These are phyloP conservation scores for Fusarium sp. DNA, from an alignment of 2,329 filamentous ascomycete genomes.

Conservation along the genomic window DNA sequence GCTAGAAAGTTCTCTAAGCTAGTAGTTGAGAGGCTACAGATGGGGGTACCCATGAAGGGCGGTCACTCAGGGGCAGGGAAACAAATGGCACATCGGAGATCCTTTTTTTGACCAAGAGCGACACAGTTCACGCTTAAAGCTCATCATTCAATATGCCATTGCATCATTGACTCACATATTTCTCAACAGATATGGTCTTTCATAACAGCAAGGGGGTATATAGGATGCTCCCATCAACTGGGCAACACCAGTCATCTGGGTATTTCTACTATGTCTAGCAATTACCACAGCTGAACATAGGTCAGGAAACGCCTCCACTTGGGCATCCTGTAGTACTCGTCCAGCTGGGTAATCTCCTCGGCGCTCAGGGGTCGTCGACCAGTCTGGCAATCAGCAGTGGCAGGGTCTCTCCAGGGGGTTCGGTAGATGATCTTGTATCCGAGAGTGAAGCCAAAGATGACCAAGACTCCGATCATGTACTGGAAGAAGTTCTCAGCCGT, in stretches of 20 bases:
- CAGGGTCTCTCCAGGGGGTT: conserved; percentile 34
- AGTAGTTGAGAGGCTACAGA: neutral
- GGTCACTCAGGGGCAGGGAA: neutral
- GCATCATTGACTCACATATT: neutral
- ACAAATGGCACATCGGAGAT: neutral
- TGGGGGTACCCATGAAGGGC: neutral
- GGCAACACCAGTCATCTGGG: too few relatives aligned
- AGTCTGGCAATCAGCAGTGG: conserved; percentile 31
- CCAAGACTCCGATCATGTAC: conserved; percentile 30
- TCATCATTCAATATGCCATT: neutral
- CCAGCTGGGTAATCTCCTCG: conserved; percentile 34
- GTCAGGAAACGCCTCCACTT: conserved; percentile 38
- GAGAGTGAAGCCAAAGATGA: conserved; percentile 34
- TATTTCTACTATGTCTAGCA: neutral
- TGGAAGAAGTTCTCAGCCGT: conserved; percentile 35
- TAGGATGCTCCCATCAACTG: neutral
- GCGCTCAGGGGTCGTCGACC: conserved; percentile 22
- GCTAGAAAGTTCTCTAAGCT: neutral
- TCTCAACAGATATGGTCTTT: neutral
- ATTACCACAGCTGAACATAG: conserved; percentile 35
- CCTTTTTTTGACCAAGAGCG: neutral
- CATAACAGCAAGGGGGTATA: neutral
- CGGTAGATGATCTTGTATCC: conserved; percentile 33
- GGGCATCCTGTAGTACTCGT: conserved; percentile 25
- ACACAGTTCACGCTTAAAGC: neutral